phyloP scores from a whole-genome alignment of 2,329 filamentous ascomycete species.

The Colletotrichum brevisporum region DNA sequence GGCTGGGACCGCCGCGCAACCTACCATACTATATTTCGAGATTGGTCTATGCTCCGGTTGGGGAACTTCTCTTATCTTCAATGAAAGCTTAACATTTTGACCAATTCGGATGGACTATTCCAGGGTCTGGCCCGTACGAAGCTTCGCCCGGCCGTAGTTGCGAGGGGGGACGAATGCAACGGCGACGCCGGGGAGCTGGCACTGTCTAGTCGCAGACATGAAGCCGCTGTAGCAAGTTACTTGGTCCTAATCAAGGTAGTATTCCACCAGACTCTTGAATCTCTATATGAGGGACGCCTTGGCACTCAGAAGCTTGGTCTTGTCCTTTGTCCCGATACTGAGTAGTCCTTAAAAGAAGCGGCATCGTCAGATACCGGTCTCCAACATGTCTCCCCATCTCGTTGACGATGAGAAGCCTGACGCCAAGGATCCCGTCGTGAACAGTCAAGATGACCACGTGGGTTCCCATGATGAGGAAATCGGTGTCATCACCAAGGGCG shows the following conservation, averaged over 20 bases:
- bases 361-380: not conserved
- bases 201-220: conserved; percentile 16
- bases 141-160: not conserved
- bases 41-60: conserved; percentile 6
- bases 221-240: not conserved
- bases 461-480: conserved; percentile 52
- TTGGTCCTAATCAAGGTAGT: conserved; percentile 7
- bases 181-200: conserved; percentile 15
- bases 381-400: conserved; percentile 32
- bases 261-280: not conserved
- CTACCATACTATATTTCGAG: not conserved
- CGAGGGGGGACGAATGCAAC: conserved; percentile 7
- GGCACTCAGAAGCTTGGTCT: not conserved
- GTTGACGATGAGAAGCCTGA: conserved; percentile 34
- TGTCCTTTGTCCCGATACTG: not conserved
- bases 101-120: not conserved
- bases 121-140: conserved; percentile 22
- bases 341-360: conserved; percentile 2
- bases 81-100: conserved; percentile 32
- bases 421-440: conserved; percentile 22
- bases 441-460: conserved; percentile 16
- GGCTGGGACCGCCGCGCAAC: conserved; percentile 1
- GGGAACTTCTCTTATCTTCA: conserved; percentile 20
- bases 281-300: conserved; percentile 27
- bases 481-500: conserved; percentile 48